Conservation (phyloP, 2,329 filamentous ascomycete genomes). For the Dothistroma pini region DNA sequence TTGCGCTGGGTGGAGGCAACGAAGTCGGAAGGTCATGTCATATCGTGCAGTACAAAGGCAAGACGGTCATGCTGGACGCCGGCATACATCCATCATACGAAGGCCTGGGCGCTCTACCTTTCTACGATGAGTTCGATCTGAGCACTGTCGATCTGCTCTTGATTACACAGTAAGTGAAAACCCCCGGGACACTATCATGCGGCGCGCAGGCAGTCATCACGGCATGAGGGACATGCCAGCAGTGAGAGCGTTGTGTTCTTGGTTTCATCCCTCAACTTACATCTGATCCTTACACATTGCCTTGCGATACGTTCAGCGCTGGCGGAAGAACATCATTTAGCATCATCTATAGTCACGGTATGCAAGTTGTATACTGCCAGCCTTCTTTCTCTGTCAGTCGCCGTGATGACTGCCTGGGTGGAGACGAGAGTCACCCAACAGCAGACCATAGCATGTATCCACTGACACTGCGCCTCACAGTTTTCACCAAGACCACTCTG, state of each 20-base stretch:
- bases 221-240: slow-evolving; percentile 5
- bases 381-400: slow-evolving; percentile 13
- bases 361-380: slow-evolving; percentile 24
- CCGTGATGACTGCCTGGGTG: slow-evolving; percentile 15
- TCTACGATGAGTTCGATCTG: slow-evolving; percentile 97
- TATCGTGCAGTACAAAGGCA: slow-evolving; percentile 98
- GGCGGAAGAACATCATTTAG: slow-evolving; percentile 9
- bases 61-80: slow-evolving; percentile 98
- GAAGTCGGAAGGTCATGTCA: slow-evolving; percentile 97
- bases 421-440: not conserved
- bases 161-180: slow-evolving; percentile 89
- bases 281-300: not conserved
- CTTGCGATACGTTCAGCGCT: not conserved
- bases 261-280: not conserved
- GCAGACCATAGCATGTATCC: not conserved
- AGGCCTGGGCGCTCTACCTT: slow-evolving; percentile 86
- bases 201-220: slow-evolving; percentile 17
- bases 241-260: not conserved
- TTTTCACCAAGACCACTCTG: slow-evolving; percentile 99
- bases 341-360: slow-evolving; percentile 35
- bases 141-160: slow-evolving; percentile 95
- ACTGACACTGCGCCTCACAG: slow-evolving; percentile 45
- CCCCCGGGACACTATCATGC: slow-evolving; percentile 1
- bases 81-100: slow-evolving; percentile 97
- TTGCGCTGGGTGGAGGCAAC: slow-evolving; percentile 91